Evolutionary conservation across 306 rosid genomes (phyloP).

Genomic region (Cucurbita moschata): DNA sequence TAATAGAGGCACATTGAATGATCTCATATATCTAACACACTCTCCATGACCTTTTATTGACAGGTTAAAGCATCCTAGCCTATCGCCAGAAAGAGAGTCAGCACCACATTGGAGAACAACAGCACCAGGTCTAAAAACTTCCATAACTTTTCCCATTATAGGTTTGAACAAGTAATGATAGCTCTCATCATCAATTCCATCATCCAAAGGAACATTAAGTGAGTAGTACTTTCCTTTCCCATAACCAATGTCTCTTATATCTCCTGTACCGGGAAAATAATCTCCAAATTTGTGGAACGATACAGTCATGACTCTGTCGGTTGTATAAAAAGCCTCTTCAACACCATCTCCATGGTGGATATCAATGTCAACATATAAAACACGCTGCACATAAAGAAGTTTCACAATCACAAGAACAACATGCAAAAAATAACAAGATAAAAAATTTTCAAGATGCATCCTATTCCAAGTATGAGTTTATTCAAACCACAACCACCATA

Average conservation of each 20-base stretch:
- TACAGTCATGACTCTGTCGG: slow-evolving; percentile 85
- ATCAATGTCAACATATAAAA: slow-evolving; percentile 76
- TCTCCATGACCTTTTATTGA: slow-evolving; percentile 86
- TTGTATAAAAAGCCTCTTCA: slow-evolving; percentile 84
- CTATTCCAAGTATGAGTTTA: neutral
- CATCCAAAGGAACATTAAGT: slow-evolving; percentile 81
- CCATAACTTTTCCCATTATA: slow-evolving; percentile 73
- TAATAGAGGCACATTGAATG: slow-evolving; percentile 78
- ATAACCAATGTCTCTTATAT: slow-evolving; percentile 62
- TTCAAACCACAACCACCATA: neutral
- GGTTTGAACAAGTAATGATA: slow-evolving; percentile 83
- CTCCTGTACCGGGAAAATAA: slow-evolving; percentile 82
- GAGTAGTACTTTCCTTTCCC: slow-evolving; percentile 76
- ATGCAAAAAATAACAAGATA: neutral
- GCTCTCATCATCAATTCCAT: slow-evolving; percentile 89
- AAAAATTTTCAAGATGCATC: neutral
- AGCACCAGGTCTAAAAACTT: slow-evolving; percentile 73
- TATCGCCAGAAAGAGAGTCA: slow-evolving; percentile 77
- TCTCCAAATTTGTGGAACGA: slow-evolving; percentile 88
- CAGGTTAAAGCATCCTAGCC: slow-evolving; percentile 81
- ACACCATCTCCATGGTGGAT: slow-evolving; percentile 91
- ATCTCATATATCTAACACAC: slow-evolving; percentile 78
- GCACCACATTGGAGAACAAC: slow-evolving; percentile 93
- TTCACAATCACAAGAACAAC: neutral
- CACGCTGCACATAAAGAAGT: slow-evolving; percentile 46